These are phyloP conservation scores for Mycosarcoma mackinlayi DNA, from an alignment of 1,284 basidiomycete genomes.

Conservation along the genomic window DNA sequence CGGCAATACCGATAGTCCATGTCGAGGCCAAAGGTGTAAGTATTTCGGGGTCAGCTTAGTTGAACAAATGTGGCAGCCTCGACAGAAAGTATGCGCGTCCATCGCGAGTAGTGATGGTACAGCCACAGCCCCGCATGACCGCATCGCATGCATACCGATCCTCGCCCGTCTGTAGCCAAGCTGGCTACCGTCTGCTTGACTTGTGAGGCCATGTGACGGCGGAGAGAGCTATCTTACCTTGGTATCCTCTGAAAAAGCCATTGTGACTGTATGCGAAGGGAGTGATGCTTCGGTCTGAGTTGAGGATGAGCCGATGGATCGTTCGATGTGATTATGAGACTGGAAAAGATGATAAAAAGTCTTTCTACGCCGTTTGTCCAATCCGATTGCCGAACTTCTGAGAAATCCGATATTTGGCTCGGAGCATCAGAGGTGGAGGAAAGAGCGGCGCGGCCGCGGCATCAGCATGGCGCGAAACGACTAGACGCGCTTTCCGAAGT, in stretches of 20 bases:
- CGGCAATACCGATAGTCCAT: background rate
- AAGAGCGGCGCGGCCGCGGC: background rate
- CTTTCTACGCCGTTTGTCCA: conserved; percentile 3
- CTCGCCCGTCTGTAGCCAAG: too few species aligned
- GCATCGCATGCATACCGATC: too few species aligned
- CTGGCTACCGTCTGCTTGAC: too few species aligned
- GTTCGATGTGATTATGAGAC: conserved; percentile 1
- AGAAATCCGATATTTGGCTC: background rate
- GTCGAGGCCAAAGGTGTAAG: background rate
- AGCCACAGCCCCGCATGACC: too few species aligned
- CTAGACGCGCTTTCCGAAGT: background rate
- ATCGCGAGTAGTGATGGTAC: too few species aligned
- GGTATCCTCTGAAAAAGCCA: conserved; percentile 65
- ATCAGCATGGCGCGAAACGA: background rate
- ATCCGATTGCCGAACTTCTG: conserved; percentile 26
- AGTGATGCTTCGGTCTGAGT: conserved; percentile 2
- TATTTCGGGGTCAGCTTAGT: too few species aligned
- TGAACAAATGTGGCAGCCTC: too few species aligned
- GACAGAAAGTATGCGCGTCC: too few species aligned
- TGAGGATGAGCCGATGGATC: background rate
- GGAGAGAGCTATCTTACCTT: conserved; percentile 45
- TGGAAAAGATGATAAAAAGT: conserved; percentile 4
- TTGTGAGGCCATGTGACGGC: too few species aligned
- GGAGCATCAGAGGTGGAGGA: conserved; percentile 26
- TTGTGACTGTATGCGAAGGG: conserved; percentile 13